These are phyloP conservation scores for Penicillium palitans DNA, from an alignment of 2,329 filamentous ascomycete species.

Conservation along the genomic window DNA sequence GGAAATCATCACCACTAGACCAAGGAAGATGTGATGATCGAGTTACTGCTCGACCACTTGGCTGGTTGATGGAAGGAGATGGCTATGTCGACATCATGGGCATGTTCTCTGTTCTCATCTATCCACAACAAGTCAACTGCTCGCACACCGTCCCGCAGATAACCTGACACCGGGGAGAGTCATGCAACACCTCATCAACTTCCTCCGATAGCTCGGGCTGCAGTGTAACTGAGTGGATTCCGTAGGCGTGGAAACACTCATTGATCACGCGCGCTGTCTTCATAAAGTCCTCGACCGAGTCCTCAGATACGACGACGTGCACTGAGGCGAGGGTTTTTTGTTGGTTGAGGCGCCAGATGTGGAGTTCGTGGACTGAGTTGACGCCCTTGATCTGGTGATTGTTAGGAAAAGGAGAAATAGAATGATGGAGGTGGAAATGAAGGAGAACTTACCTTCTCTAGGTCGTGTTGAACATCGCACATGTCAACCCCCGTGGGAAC, in stretches of 20 bases:
- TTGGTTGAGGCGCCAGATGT: conserved; percentile 73
- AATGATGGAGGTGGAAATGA: neutral
- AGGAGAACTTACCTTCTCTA: conserved; percentile 58
- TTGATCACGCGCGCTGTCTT: conserved; percentile 61
- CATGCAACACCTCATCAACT: conserved; percentile 16
- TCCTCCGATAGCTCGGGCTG: conserved; percentile 60
- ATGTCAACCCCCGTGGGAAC: conserved; percentile 61
- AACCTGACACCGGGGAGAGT: conserved; percentile 48
- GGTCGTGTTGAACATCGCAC: conserved; percentile 65
- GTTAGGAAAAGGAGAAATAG: conserved; percentile 14
- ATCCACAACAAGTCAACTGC: conserved; percentile 54
- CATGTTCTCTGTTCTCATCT: neutral
- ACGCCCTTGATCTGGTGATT: conserved; percentile 61
- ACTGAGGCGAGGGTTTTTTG: conserved; percentile 68
- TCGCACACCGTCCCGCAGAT: conserved; percentile 55
- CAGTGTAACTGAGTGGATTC: conserved; percentile 69
- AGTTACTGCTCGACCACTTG: conserved; percentile 32
- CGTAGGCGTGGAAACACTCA: conserved; percentile 71
- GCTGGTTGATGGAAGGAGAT: conserved; percentile 20
- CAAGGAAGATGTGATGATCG: conserved; percentile 29
- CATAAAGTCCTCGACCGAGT: conserved; percentile 60
- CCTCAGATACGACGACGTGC: conserved; percentile 64
- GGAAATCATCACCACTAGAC: conserved; percentile 46
- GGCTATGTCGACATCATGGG: neutral
- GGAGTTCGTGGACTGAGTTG: conserved; percentile 67